phyloP scores from a whole-genome alignment of 2,329 filamentous ascomycete genomes.

The Aulographum hederae region DNA sequence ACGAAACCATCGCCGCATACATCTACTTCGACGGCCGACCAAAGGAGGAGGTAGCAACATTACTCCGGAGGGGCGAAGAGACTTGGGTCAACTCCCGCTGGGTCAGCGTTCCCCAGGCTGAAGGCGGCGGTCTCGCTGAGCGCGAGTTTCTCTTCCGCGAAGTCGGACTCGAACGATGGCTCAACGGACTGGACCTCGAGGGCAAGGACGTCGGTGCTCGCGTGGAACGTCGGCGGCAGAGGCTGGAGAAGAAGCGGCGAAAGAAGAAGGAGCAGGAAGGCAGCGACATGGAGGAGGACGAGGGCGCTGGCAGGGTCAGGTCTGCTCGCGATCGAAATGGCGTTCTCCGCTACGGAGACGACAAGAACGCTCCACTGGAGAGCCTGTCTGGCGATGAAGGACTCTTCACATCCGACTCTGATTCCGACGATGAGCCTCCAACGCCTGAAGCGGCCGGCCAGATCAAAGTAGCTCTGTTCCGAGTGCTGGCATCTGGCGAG shows the following conservation, averaged over 20 bases:
- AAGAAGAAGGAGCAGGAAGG: conserved; percentile 43
- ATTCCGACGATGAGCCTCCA: conserved; percentile 65
- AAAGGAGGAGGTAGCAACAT: conserved; percentile 93
- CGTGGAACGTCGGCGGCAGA: conserved; percentile 41
- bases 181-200: conserved; percentile 90
- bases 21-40: conserved; percentile 94
- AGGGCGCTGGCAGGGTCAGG: conserved; percentile 10
- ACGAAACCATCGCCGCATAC: conserved; percentile 95
- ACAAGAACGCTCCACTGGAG: conserved; percentile 59
- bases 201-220: conserved; percentile 60
- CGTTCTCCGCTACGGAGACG: conserved; percentile 64
- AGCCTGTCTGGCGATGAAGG: conserved; percentile 51
- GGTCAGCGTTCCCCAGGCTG: conserved; percentile 82
- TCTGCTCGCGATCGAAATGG: conserved; percentile 23
- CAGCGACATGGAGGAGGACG: conserved; percentile 26
- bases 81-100: conserved; percentile 98
- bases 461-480: conserved; percentile 94
- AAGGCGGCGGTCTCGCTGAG: conserved; percentile 87
- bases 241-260: conserved; percentile 69
- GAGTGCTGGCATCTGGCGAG: conserved; percentile 85
- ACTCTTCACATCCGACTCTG: conserved; percentile 45
- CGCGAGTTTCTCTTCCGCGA: conserved; percentile 94
- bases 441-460: conserved; percentile 84
- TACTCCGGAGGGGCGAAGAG: conserved; percentile 82
- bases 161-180: conserved; percentile 87